These are phyloP conservation scores for Fusarium longipes DNA, from an alignment of 2,329 filamentous ascomycete genomes.

Conservation along the genomic window DNA sequence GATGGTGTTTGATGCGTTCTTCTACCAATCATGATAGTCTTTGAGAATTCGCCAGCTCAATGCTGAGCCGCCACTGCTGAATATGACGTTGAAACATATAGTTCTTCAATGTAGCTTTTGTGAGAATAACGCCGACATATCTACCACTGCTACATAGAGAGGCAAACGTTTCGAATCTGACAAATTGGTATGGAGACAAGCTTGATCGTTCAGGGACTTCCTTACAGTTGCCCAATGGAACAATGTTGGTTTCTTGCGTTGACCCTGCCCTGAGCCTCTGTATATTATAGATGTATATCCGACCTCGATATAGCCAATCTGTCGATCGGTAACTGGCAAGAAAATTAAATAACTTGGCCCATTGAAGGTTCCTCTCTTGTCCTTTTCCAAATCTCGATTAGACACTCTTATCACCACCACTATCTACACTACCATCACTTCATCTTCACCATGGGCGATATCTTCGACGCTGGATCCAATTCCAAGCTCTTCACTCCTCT, in stretches of 20 bases:
- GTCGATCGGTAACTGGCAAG: background rate
- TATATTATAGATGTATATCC: background rate
- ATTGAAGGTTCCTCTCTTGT: background rate
- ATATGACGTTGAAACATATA: background rate
- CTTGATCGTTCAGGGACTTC: background rate
- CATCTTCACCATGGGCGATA: conserved; percentile 27
- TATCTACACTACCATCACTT: background rate
- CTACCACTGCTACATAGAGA: background rate
- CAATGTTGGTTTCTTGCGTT: background rate
- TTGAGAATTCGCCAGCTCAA: too few species aligned
- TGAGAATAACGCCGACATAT: background rate
- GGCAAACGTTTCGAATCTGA: background rate
- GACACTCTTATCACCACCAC: background rate
- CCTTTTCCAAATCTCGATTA: background rate
- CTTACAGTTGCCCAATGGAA: background rate
- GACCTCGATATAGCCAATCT: background rate
- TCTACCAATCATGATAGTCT: too few species aligned
- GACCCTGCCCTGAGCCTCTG: background rate
- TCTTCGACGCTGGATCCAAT: conserved; percentile 7
- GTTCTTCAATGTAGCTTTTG: background rate
- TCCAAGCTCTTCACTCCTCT: conserved; percentile 50
- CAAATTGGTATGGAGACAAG: background rate
- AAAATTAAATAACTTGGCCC: conserved; percentile 8
- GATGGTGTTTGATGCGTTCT: too few species aligned
- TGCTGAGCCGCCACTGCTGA: conserved; percentile 9